Percentiles rank a stretch among this genome's conserved stretches.
Evolutionary conservation across 2,329 filamentous ascomycete species (phyloP).

Genomic region (Dothideomycetidae sp.): DNA sequence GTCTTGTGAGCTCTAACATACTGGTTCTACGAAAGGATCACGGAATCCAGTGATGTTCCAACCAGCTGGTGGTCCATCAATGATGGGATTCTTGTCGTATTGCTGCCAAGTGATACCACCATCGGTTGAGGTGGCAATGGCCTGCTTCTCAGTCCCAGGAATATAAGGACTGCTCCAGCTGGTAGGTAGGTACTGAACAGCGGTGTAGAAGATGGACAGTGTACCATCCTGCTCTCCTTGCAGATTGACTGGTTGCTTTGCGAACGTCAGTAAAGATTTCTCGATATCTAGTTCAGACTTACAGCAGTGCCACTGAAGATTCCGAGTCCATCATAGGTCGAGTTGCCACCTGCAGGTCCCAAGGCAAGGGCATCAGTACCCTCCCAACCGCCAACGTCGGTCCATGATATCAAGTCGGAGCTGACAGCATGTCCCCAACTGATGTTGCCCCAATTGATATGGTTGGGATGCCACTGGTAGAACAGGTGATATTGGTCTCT

Average conservation of each 20-base stretch:
- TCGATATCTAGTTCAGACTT: background rate
- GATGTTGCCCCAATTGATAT: conserved; percentile 36
- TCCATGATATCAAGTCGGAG: conserved; percentile 34
- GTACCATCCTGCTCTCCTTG: conserved; percentile 33
- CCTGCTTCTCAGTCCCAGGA: conserved; percentile 32
- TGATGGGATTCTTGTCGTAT: conserved; percentile 33
- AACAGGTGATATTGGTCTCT: conserved; percentile 37
- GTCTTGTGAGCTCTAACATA: no score
- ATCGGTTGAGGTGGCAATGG: conserved; percentile 31
- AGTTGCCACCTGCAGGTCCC: conserved; percentile 22
- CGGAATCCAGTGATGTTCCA: conserved; percentile 33
- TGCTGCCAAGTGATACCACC: conserved; percentile 35
- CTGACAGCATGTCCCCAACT: conserved; percentile 40
- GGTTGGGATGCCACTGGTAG: conserved; percentile 38
- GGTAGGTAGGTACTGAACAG: conserved; percentile 32
- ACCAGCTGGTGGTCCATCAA: conserved; percentile 27
- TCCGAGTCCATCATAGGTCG: conserved; percentile 36
- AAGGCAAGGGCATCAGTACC: conserved; percentile 27
- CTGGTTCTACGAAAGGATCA: conserved; percentile 26
- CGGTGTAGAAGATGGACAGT: conserved; percentile 34
- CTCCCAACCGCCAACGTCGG: conserved; percentile 33
- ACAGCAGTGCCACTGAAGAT: conserved; percentile 38
- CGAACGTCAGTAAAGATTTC: background rate
- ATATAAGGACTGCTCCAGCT: conserved; percentile 32
- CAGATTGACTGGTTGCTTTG: conserved; percentile 31